These are phyloP conservation scores for Magnolia changhungtana DNA, from an alignment of 164 flowering plant species.

Conservation along the genomic window DNA sequence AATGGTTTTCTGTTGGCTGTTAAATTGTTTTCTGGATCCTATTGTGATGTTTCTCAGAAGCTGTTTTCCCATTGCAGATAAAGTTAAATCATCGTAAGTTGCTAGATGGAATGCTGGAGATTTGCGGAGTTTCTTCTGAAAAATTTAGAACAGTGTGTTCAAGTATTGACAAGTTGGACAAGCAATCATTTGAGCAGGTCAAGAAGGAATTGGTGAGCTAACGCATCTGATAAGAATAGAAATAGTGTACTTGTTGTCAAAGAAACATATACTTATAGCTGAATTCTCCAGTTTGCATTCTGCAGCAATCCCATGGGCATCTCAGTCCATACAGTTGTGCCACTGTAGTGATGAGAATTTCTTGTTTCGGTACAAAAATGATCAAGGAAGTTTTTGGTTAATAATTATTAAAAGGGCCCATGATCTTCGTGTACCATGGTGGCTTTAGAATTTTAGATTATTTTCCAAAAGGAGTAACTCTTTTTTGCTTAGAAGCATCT, in stretches of 20 bases:
- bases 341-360: not conserved
- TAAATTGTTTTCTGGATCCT: not conserved
- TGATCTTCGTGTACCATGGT: not conserved
- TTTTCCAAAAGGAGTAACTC: too few species aligned
- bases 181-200: slow-evolving; percentile 75
- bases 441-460: too few species aligned
- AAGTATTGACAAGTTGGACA: slow-evolving; percentile 95
- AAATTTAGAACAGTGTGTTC: slow-evolving; percentile 95
- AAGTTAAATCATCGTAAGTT: slow-evolving; percentile 87
- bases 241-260: not conserved
- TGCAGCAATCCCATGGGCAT: not conserved
- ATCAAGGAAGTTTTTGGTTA: not conserved
- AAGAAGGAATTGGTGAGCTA: slow-evolving; percentile 78
- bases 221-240: not conserved
- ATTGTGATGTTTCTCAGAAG: not conserved
- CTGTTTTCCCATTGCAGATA: slow-evolving; percentile 42
- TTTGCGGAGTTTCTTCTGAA: slow-evolving; percentile 91
- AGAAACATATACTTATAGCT: not conserved
- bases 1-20: not conserved
- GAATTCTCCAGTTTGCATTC: not conserved
- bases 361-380: not conserved
- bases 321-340: not conserved
- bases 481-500: too few species aligned
- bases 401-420: not conserved
- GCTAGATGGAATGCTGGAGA: slow-evolving; percentile 89